Evolutionary conservation across 352 stramenopile species (phyloP).

Genomic region (Pythium brachiatum): DNA sequence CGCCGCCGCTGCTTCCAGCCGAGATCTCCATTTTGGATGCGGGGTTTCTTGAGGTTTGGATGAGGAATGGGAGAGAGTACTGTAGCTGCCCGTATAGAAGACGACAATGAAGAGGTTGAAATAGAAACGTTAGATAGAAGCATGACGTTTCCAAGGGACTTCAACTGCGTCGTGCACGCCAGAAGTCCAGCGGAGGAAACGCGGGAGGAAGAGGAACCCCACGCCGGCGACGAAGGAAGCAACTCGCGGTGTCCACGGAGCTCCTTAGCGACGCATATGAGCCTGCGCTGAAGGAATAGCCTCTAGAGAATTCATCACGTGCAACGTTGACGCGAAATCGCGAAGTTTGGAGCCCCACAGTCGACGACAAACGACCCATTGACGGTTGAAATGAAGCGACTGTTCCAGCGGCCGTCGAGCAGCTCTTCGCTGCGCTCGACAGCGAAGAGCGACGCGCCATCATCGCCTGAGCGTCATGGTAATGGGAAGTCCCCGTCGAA

Average conservation of each 20-base stretch:
- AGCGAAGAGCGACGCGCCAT: constrained; percentile 14
- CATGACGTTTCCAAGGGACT: constrained; percentile 11
- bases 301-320: background rate
- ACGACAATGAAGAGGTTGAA: background rate
- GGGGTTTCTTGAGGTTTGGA: background rate
- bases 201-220: background rate
- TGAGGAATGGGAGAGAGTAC: background rate
- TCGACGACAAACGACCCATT: background rate
- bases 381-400: constrained; percentile 40
- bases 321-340: background rate
- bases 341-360: background rate
- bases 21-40: constrained; percentile 7
- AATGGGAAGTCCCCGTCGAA: constrained; percentile 12
- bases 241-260: background rate
- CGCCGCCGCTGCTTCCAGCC: background rate
- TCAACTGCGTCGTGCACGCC: background rate
- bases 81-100: constrained; percentile 8
- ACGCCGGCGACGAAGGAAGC: background rate
- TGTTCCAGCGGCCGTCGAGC: constrained; percentile 44
- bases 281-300: background rate
- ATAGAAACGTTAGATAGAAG: constrained; percentile 15
- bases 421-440: constrained; percentile 15
- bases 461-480: constrained; percentile 13
- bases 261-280: background rate
- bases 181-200: background rate